Evolutionary conservation across 768 basidiomycete species (phyloP), one percentile per base, ranked within the genome.

Genomic region (Amanita pseudoporphyria): DNA sequence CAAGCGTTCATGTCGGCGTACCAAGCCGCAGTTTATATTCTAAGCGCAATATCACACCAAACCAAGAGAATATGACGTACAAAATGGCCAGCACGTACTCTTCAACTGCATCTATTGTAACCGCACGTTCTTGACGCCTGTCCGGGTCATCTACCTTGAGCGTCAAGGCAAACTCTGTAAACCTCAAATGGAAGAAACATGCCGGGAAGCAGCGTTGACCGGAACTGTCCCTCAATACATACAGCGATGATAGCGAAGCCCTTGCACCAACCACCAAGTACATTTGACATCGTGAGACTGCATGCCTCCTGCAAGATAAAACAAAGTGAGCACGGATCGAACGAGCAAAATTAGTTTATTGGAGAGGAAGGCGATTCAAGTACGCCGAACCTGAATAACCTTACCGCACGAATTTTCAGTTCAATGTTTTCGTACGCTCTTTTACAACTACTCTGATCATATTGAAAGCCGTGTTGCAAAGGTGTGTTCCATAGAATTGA

Each of bases 1-100:
- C 51, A 53, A 69, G 69, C 59, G 71, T 73, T 68, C 70, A 73
- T 22, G 69, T 69, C 12, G 72, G 69, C 53, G 62, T 77, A 14
- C 66, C 73, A 35, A 66, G 62, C 33, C 57, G 67, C 10, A 66
- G 60, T 35, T 50, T 65, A 6, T 36, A 38, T 30, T 59, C 64
- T 2, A 62, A 52, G 39, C 54, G 55, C 9, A 51, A 46, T 14
- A 24, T 52, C 1, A 47, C 55, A 0, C 50, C 57, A 26, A 52
- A 53, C 3, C 36, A 24, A 18, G 47, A 48, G 5, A 48, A 32
- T 13, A 19, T 26, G 19, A 30, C 47, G 6, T 48, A 48, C 19
- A 48, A 36, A 35, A 48, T 36, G 24, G 47, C 37, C 12, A 48
- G 47, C 38, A 48, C 47, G 7, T 48, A 48, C 38, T 48, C 42